phyloP scores from a whole-genome alignment of 1,284 basidiomycete species.

The Pseudomicrostroma phylloplanum region DNA sequence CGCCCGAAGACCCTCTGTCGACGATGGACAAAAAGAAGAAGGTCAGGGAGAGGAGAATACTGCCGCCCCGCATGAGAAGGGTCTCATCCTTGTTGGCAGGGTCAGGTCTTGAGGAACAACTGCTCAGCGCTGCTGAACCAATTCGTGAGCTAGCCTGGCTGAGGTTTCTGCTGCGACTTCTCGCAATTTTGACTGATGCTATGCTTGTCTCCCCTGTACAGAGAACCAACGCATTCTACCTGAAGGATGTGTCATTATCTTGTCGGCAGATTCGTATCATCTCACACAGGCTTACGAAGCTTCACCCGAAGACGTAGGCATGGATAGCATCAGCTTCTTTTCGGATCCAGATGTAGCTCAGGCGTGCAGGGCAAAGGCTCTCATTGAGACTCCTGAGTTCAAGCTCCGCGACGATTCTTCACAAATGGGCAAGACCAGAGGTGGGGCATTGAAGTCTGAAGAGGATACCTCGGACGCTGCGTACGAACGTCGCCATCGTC shows the following conservation, averaged over 20 bases:
- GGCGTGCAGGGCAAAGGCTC: slow-evolving; percentile 10
- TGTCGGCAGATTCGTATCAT: slow-evolving; percentile 15
- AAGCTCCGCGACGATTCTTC: slow-evolving; percentile 28
- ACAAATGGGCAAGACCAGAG: slow-evolving; percentile 36
- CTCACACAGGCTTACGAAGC: slow-evolving; percentile 16
- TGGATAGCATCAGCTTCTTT: slow-evolving; percentile 12
- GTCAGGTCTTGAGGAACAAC: slow-evolving; percentile 30
- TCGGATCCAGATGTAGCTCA: slow-evolving; percentile 10
- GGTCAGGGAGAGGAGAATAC: slow-evolving; percentile 12
- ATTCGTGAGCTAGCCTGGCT: slow-evolving; percentile 8
- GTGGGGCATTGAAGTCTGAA: slow-evolving; percentile 20
- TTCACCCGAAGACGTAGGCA: slow-evolving; percentile 8
- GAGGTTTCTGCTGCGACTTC: neutral
- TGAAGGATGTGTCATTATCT: slow-evolving; percentile 16
- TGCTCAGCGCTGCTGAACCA: slow-evolving; percentile 17
- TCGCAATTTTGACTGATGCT: no score
- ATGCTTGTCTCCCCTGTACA: neutral
- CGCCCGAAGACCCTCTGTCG: neutral
- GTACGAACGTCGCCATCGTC: slow-evolving; percentile 77
- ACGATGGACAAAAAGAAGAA: slow-evolving; percentile 7
- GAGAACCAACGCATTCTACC: slow-evolving; percentile 8
- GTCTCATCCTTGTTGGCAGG: slow-evolving; percentile 35
- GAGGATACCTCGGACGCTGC: slow-evolving; percentile 72
- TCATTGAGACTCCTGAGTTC: slow-evolving; percentile 42
- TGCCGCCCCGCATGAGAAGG: slow-evolving; percentile 28